Evolutionary conservation across 148 eudicot genomes (phyloP).

Genomic region (Simmondsia chinensis): DNA sequence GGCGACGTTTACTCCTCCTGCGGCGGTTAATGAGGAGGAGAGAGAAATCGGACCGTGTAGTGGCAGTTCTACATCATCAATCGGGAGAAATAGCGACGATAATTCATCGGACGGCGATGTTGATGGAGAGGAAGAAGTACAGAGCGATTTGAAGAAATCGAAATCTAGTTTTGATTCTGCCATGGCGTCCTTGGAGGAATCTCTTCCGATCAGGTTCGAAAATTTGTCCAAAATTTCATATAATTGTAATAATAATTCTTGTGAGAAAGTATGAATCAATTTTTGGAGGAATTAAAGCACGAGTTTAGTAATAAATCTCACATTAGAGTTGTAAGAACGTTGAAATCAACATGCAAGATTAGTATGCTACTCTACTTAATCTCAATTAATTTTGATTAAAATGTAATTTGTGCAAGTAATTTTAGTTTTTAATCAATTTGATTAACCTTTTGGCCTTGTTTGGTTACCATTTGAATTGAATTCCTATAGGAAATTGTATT

Average conservation of each 20-base stretch:
- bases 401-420: too few relatives aligned
- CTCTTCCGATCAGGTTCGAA: constrained; percentile 55
- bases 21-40: constrained; percentile 9
- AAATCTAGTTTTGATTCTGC: constrained; percentile 31
- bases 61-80: constrained; percentile 46
- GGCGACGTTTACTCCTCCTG: constrained; percentile 8
- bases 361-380: too few relatives aligned
- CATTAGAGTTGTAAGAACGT: too few relatives aligned
- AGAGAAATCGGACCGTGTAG: constrained; percentile 9
- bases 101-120: constrained; percentile 7
- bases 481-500: too few relatives aligned
- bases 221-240: background rate
- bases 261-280: constrained; percentile 12
- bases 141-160: constrained; percentile 36
- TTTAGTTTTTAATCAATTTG: too few relatives aligned
- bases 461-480: too few relatives aligned
- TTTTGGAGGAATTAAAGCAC: constrained; percentile 1
- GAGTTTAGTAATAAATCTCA: too few relatives aligned
- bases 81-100: constrained; percentile 66
- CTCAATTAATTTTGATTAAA: too few relatives aligned
- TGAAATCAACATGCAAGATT: too few relatives aligned
- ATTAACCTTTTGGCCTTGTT: too few relatives aligned
- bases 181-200: constrained; percentile 50
- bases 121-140: constrained; percentile 31
- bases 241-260: background rate